Base-by-base conservation (phyloP, 2,329 filamentous ascomycete species). In the Sporothrix curviconia region DNA sequence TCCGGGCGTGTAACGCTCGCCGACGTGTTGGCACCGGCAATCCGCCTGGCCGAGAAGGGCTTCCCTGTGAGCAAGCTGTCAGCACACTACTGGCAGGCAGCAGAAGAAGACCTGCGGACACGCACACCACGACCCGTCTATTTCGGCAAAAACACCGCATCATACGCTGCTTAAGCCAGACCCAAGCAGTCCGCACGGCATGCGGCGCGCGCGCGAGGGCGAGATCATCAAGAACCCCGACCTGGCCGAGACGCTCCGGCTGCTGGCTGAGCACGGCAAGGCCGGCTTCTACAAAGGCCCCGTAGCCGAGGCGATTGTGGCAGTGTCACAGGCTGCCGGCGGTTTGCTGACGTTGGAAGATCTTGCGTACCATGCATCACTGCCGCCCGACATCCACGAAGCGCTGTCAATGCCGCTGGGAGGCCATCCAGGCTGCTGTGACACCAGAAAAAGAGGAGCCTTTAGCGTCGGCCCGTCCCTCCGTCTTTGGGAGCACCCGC, bases 401-500 rank as follows among this genome's bases (percentile, higher is more conserved):
- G 92, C 0, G 77, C 83, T 25, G 83, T 96, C 51, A 90, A 89
- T 2, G 81, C 94, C 66, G 84, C 85, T 61, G 76, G 89, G 90
- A 0, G 82, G 92, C n/a, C 0, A 78, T 82, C 78, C 85, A 0
- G 90, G 91, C 9, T 89, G 90, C 0, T 82, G 85, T 61, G 74
- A 96, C 28, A 85, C 84, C 5, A 72, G 92, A 2, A 11, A 8
- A 6, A 12, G 17, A 8, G 88, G 90, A n/a, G n/a, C n/a, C n/a
- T n/a, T n/a, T n/a, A n/a, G n/a, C n/a, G n/a, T n/a, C n/a, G 96
- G 66, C 72, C 96, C 15, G 80, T 85, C 66, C 77, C 96, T 68
- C 77, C 86, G 15, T 70, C 76, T 97, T 0, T 97, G 92, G 92
- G 92, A 97, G 67, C 92, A 96, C 67, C 91, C 92, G 25, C 92